Base-by-base conservation (phyloP, 148 eudicot genomes). In the Camellia japonica region DNA sequence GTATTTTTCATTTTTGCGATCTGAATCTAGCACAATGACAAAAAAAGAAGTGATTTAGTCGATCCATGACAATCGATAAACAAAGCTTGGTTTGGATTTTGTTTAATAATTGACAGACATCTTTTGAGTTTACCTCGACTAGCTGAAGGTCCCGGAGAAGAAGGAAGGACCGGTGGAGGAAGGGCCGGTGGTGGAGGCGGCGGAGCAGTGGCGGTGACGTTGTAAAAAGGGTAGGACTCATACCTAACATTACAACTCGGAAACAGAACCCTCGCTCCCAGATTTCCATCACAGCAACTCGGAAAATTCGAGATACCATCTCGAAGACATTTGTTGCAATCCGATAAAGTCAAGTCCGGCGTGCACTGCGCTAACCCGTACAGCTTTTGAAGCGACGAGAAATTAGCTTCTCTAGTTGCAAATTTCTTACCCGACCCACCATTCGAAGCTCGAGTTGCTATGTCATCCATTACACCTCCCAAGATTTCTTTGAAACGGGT, bases 291-390 rank as follows among this genome's bases (percentile, higher is more conserved):
- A 51, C 83, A 84, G 44, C 71, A 80, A 7, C 9, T 1, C 0
- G 75, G 46, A 1, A 88, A n/a, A 16, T 5, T 14, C 1, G 78
- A 66, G 1, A 70, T 71, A 15, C 68, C 85, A 19, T 2, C 14
- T 9, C 41, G 71, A 72, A 88, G 68, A 16, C 90, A 88, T 18
- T 7, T 38, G 10, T 38, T 12, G 71, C 90, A 88, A 80, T 82
- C 84, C 2, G 5, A 4, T 3, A 19, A 38, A 8, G 60, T 54
- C 43, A 88, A 47, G 64, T 88, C 87, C 3, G 85, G 87, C 2
- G 90, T 84, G 80, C 90, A 88, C 74, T 86, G 90, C 71, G 20
- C 84, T 75, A 88, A 10, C 12, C 47, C 80, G 47, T 86, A 88
- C 13, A 87, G 18, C 51, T 52, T 66, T n/a, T 49, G 47, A 3